Base-by-base conservation (phyloP, 2,329 filamentous ascomycete species). In the Emmonsia crescens region DNA sequence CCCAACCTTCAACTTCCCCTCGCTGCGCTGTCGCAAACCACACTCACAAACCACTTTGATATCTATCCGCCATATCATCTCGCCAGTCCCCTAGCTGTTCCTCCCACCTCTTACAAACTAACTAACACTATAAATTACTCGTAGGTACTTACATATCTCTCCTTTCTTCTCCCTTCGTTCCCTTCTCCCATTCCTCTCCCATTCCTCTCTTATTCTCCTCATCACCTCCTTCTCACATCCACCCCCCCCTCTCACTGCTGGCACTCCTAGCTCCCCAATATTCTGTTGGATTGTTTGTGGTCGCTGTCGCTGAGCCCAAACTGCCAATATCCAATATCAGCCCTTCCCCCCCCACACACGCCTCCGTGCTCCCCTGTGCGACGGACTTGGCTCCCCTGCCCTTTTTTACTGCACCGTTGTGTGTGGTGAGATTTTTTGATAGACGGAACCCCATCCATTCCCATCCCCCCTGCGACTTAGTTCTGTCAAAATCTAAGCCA, bases 1-100 rank as follows among this genome's bases (percentile, higher is more conserved):
- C 61, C 63, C 44, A 61, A 54, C 60, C 61, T 65, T 59, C 65
- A 59, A 57, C 59, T 63, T 44, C 60, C 61, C 62, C 57, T 62
- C 49, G 42, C 61, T 63, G 24, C 9, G 38, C n/a, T 58, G 24
- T 19, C 24, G 6, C 31, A n/a, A 10, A 16, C 44, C 40, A n/a
- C 27, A 24, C 44, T n/a, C 44, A 49, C 36, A 33, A 44, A 44
- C 24, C 12, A 5, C 14, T 33, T 48, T 46, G 16, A 48, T 40
- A 42, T 48, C 21, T 33, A 19, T 29, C 56, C 19, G 38, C 24
- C 62, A n/a, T n/a, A n/a, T n/a, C 56, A 62, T 60, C 59, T 29
- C 57, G 60, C 54, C 59, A 56, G 60, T 61, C 56, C 57, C 56
- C 54, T 57, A 55, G 10, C 57, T 56, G 48, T 61, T 63, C 61